phyloP scores from a whole-genome alignment of 1,139 yeast genomes.

The Pichia norvegensis region DNA sequence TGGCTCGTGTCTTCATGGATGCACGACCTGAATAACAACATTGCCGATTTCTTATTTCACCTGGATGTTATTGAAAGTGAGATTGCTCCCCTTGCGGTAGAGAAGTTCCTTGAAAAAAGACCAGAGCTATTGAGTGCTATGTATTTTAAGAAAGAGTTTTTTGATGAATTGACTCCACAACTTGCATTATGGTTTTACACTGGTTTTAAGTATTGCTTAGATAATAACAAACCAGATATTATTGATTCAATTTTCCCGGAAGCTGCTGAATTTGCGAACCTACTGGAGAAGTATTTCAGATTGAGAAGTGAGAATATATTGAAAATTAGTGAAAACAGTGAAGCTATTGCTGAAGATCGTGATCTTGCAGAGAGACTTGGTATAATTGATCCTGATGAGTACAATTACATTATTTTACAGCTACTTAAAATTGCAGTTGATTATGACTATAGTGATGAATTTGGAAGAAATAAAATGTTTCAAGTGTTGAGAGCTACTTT shows the following conservation, averaged over 20 bases:
- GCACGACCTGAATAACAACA: slow-evolving; percentile 56
- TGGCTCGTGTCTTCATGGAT: slow-evolving; percentile 73
- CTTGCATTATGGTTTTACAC: slow-evolving; percentile 64
- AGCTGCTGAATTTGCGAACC: slow-evolving; percentile 60
- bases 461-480: slow-evolving; percentile 79
- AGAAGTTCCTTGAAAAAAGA: slow-evolving; percentile 51
- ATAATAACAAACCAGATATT: slow-evolving; percentile 43
- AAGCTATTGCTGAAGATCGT: slow-evolving; percentile 14
- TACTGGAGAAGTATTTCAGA: slow-evolving; percentile 45
- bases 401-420: slow-evolving; percentile 73
- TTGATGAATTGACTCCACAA: slow-evolving; percentile 70
- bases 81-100: slow-evolving; percentile 61
- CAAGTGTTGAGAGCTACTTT: slow-evolving; percentile 60
- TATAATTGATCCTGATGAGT: slow-evolving; percentile 40
- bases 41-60: slow-evolving; percentile 62
- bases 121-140: slow-evolving; percentile 55
- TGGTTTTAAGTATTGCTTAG: slow-evolving; percentile 57
- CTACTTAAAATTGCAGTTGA: slow-evolving; percentile 57
- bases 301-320: slow-evolving; percentile 35
- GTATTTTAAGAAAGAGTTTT: slow-evolving; percentile 50
- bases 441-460: slow-evolving; percentile 85
- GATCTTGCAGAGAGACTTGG: slow-evolving; percentile 18
- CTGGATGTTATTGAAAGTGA: slow-evolving; percentile 60
- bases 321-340: slow-evolving; percentile 27
- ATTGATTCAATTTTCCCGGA: slow-evolving; percentile 77